Evolutionary conservation across 2,329 filamentous ascomycete species (phyloP).

Genomic region (Aspergillus sp.): DNA sequence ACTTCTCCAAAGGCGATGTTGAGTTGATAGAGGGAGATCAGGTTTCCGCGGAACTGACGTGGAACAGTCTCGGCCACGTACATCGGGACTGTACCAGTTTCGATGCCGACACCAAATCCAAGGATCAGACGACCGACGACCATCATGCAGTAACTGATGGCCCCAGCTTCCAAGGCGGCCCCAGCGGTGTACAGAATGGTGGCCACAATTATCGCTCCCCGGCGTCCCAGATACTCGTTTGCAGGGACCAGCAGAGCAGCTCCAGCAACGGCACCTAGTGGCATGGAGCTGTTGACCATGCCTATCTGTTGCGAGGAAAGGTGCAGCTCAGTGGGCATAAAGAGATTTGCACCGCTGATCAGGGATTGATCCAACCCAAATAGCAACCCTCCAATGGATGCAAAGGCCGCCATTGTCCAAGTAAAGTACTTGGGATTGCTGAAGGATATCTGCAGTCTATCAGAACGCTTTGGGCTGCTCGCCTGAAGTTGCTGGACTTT

Average conservation of each 20-base stretch:
- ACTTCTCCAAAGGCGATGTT: slow-evolving; percentile 75
- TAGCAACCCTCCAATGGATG: slow-evolving; percentile 73
- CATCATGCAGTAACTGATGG: slow-evolving; percentile 70
- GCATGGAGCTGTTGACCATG: slow-evolving; percentile 69
- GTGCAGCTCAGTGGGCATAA: slow-evolving; percentile 58
- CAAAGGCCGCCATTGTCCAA: slow-evolving; percentile 67
- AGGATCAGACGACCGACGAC: slow-evolving; percentile 66
- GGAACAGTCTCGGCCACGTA: slow-evolving; percentile 70
- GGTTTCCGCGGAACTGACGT: slow-evolving; percentile 64
- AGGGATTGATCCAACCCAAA: slow-evolving; percentile 72
- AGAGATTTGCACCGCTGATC: slow-evolving; percentile 66
- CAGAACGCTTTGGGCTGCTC: no score
- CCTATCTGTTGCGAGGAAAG: slow-evolving; percentile 61
- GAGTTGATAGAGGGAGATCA: slow-evolving; percentile 73
- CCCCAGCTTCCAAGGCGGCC: slow-evolving; percentile 65
- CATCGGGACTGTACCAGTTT: slow-evolving; percentile 71
- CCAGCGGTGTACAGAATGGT: slow-evolving; percentile 69
- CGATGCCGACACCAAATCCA: slow-evolving; percentile 68
- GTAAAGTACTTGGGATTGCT: slow-evolving; percentile 65
- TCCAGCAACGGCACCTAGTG: slow-evolving; percentile 68
- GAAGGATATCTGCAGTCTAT: no score
- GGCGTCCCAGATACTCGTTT: slow-evolving; percentile 67
- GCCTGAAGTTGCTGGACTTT: no score
- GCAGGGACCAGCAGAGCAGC: slow-evolving; percentile 64
- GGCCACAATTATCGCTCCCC: slow-evolving; percentile 68